Evolutionary conservation across 2,329 filamentous ascomycete genomes (phyloP).

Genomic region (Paraphaeosphaeria minitans): DNA sequence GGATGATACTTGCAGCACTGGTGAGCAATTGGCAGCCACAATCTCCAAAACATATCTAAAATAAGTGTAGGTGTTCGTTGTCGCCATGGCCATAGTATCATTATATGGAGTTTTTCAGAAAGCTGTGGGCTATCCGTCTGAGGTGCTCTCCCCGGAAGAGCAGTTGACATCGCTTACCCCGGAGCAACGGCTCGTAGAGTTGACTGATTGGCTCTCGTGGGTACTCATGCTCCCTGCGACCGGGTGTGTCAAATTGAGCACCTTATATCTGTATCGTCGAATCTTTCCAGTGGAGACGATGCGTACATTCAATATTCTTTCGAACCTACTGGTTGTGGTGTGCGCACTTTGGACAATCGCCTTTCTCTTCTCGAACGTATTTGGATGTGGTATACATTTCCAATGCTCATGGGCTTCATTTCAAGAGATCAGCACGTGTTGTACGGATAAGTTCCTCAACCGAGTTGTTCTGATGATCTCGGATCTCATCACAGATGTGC

Average conservation of each 20-base stretch:
- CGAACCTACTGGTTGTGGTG: neutral
- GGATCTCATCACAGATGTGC: neutral
- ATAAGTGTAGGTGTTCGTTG: neutral
- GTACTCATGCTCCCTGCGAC: neutral
- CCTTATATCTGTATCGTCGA: neutral
- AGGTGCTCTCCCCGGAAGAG: neutral
- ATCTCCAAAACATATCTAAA: neutral
- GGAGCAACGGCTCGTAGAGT: neutral
- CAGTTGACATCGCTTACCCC: neutral
- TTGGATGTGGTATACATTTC: constrained; percentile 1
- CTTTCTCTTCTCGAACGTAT: neutral
- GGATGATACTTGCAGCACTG: constrained; percentile 2
- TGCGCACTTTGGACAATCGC: constrained; percentile 1
- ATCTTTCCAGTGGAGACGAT: neutral
- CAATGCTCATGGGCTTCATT: neutral
- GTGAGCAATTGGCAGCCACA: neutral
- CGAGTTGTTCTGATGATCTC: neutral
- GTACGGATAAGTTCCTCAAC: neutral
- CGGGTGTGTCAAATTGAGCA: neutral
- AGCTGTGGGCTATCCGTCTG: neutral
- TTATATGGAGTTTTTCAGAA: neutral
- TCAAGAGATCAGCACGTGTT: neutral
- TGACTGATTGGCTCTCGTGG: neutral
- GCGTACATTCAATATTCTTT: neutral
- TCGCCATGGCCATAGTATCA: neutral